Percentiles rank a stretch among this genome's conserved stretches.
Evolutionary conservation across 768 basidiomycete genomes (phyloP).

Genomic region (Trametes cubensis): DNA sequence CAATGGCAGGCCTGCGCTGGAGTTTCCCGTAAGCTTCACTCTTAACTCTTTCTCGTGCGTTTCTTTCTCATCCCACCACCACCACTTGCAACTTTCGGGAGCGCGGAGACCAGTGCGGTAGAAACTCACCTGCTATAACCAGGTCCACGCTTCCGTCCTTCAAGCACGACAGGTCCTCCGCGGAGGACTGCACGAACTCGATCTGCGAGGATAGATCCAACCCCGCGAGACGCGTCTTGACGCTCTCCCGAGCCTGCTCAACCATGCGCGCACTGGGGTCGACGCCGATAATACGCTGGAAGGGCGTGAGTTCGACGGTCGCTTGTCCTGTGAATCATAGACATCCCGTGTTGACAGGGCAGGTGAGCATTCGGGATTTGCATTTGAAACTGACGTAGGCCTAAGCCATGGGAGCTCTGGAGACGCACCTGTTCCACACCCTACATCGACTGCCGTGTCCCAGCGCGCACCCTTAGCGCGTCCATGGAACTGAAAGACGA

Average conservation of each 20-base stretch:
- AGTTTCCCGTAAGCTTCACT: neutral
- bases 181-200: constrained; percentile 43
- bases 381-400: too few species aligned
- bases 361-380: neutral
- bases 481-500: constrained; percentile 62
- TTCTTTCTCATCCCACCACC: neutral
- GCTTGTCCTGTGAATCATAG: constrained; percentile 58
- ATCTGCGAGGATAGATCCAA: constrained; percentile 29
- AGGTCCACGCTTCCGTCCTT: constrained; percentile 62
- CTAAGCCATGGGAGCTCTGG: neutral
- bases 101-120: neutral
- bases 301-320: constrained; percentile 57
- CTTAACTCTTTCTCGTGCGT: neutral
- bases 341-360: neutral
- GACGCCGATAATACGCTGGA: constrained; percentile 65
- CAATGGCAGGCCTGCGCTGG: constrained; percentile 80
- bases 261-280: constrained; percentile 81
- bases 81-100: neutral
- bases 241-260: constrained; percentile 37
- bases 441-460: constrained; percentile 70
- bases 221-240: constrained; percentile 18
- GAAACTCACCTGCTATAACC: constrained; percentile 58
- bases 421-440: constrained; percentile 79
- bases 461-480: constrained; percentile 40
- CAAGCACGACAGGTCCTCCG: constrained; percentile 58